phyloP scores from a whole-genome alignment of 78 protist species.

The Cavenderia fasciculata region DNA sequence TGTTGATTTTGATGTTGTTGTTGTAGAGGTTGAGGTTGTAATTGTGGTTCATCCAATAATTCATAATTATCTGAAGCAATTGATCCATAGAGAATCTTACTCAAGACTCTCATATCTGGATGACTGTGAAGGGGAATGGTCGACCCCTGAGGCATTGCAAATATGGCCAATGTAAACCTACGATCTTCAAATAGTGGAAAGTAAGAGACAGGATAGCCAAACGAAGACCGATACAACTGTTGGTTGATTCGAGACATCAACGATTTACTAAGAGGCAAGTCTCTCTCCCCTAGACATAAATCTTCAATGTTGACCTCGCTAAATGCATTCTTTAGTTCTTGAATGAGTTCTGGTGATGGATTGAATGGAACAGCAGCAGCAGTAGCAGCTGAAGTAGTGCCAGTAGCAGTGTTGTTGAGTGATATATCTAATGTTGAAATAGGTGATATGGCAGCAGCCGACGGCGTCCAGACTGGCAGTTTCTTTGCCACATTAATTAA shows the following conservation, averaged over 20 bases:
- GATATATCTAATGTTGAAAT: too few relatives aligned
- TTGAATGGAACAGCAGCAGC: not conserved
- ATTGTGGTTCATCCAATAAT: not conserved
- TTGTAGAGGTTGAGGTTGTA: not conserved
- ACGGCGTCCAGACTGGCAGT: not conserved
- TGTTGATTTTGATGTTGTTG: not conserved
- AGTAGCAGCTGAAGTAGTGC: not conserved
- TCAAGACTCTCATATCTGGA: slow-evolving; percentile 49
- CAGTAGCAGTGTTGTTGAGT: too few relatives aligned
- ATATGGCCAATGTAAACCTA: slow-evolving; percentile 36
- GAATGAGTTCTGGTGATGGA: not conserved
- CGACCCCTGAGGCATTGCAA: slow-evolving; percentile 53
- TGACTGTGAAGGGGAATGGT: slow-evolving; percentile 41
- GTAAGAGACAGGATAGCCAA: slow-evolving; percentile 13
- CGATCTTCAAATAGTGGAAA: slow-evolving; percentile 27
- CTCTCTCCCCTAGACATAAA: not conserved
- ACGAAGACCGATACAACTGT: too few relatives aligned
- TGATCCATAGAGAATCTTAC: slow-evolving; percentile 55
- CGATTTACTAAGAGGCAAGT: not conserved
- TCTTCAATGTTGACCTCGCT: not conserved
- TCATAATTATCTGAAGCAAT: not conserved
- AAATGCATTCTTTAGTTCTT: not conserved
- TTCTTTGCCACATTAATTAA: not conserved
- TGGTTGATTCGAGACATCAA: not conserved
- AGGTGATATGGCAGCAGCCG: not conserved